These are phyloP conservation scores for Datisca glomerata DNA, from an alignment of 306 rosid species.

Conservation along the genomic window DNA sequence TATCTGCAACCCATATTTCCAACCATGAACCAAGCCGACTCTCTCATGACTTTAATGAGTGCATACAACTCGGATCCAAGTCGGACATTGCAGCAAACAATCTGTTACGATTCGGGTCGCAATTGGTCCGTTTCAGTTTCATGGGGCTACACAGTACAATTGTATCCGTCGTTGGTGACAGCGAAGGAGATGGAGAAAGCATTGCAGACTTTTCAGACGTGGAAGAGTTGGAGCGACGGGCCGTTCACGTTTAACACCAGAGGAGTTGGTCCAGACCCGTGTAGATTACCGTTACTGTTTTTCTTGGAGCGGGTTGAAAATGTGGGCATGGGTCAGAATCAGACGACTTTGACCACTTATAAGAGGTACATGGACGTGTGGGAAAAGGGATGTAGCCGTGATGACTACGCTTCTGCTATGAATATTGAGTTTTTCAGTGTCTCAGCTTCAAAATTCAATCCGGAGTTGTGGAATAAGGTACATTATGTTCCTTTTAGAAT, in stretches of 20 bases:
- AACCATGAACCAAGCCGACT: constrained; percentile 11
- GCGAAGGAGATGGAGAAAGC: constrained; percentile 36
- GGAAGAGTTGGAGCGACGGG: constrained; percentile 23
- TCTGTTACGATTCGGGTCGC: constrained; percentile 40
- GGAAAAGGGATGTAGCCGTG: constrained; percentile 12
- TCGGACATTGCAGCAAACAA: constrained; percentile 36
- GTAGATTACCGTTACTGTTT: constrained; percentile 20
- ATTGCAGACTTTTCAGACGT: constrained; percentile 34
- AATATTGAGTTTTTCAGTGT: constrained; percentile 25
- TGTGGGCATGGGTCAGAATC: neutral
- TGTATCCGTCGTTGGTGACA: constrained; percentile 32
- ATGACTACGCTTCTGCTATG: constrained; percentile 10
- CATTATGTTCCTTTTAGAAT: no score
- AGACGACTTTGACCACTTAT: constrained; percentile 20
- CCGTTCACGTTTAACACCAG: constrained; percentile 49
- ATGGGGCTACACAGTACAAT: constrained; percentile 57
- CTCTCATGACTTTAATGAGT: constrained; percentile 12
- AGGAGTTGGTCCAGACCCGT: constrained; percentile 18
- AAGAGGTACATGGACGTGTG: constrained; percentile 4
- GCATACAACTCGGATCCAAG: constrained; percentile 39
- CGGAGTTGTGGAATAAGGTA: constrained; percentile 46
- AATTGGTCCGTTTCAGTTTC: constrained; percentile 68
- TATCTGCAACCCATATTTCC: constrained; percentile 45
- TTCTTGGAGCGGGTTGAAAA: constrained; percentile 26
- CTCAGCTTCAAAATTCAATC: constrained; percentile 17